A percentile compares a stretch with the other conserved stretches of the same genome.
Evolutionary conservation across 129 eudicot genomes (phyloP).

Genomic region (Chrysanthemum lavandulifolium): DNA sequence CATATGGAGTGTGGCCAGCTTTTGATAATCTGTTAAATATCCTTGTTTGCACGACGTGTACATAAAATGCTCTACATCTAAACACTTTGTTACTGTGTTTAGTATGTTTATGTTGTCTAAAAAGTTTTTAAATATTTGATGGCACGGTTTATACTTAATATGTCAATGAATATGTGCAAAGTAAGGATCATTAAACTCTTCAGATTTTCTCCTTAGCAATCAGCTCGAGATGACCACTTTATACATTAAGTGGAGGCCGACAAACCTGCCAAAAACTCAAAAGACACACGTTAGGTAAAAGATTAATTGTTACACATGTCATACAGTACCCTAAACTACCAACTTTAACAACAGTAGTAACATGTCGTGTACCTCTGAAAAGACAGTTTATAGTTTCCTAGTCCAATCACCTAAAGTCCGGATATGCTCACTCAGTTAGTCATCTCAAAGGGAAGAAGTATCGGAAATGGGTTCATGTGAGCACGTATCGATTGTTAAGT

Average conservation of each 20-base stretch:
- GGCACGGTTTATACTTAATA: background rate
- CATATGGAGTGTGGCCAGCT: constrained; percentile 17
- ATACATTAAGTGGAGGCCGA: constrained; percentile 63
- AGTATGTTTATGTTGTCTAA: background rate
- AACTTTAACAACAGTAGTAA: constrained; percentile 10
- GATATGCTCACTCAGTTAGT: constrained; percentile 77
- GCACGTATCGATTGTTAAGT: constrained; percentile 10
- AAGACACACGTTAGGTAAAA: constrained; percentile 27
- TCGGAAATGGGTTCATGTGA: constrained; percentile 87
- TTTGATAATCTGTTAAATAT: constrained; percentile 27
- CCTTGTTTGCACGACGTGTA: constrained; percentile 30
- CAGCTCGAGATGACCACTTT: constrained; percentile 80
- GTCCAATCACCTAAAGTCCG: constrained; percentile 92
- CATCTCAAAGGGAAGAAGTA: constrained; percentile 84
- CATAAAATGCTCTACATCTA: constrained; percentile 16
- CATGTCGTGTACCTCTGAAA: constrained; percentile 51
- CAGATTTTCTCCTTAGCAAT: constrained; percentile 61
- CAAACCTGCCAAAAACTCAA: constrained; percentile 52
- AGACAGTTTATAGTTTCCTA: constrained; percentile 59
- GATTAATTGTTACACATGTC: constrained; percentile 8
- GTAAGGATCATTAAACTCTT: constrained; percentile 12
- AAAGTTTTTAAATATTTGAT: constrained; percentile 1
- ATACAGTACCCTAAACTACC: constrained; percentile 9
- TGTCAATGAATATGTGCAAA: too few species aligned
- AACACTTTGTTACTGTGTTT: background rate